Base-by-base conservation (phyloP, 441 rosid genomes). In the Dalechampia spathulata region DNA sequence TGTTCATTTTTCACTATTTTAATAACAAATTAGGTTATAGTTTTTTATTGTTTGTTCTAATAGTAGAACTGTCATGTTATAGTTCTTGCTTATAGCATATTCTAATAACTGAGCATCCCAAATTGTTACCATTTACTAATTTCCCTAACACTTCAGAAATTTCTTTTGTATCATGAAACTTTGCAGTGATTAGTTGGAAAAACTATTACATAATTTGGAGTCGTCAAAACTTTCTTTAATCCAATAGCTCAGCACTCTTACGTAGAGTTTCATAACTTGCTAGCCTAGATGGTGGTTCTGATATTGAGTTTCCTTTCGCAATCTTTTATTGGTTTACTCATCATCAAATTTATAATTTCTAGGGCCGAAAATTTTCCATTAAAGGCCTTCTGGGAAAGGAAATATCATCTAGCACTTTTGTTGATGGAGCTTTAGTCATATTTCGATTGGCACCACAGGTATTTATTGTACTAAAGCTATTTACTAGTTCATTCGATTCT, bases 401-500 rank as follows among this genome's bases (percentile, higher is more conserved):
- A 57, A 64, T 75, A 61, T 12, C 60, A 67, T 77, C 85, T 32
- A 59, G 69, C 57, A 50, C 74, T 41, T 89, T 89, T 49, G 25
- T 75, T 55, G 82, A 86, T 75, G 97, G 97, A 67, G 66, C 78
- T 69, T 49, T 92, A 72, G 90, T 89, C 70, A 86, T 89, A 72
- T 89, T 89, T 62, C 74, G 97, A 55, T 73, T 92, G 82, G 99
- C 99, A 11, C 99, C 96, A 26, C 99, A 92, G 92, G 99, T 88
- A 60, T 12, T 46, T 60, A 16, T 2, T 9, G 15, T 14, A 12
- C 23, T 27, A 54, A 27, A 30, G 27, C 16, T 17, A 6, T 45
- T 12, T 51, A 21, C 14, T 63, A 25, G 12, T 42, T 52, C 14
- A 34, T 36, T 42, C 22, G 52, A 30, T 22, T 45, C 10, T 6